Conservation (phyloP, 495 filamentous ascomycete genomes). For the Neurospora sp. region DNA sequence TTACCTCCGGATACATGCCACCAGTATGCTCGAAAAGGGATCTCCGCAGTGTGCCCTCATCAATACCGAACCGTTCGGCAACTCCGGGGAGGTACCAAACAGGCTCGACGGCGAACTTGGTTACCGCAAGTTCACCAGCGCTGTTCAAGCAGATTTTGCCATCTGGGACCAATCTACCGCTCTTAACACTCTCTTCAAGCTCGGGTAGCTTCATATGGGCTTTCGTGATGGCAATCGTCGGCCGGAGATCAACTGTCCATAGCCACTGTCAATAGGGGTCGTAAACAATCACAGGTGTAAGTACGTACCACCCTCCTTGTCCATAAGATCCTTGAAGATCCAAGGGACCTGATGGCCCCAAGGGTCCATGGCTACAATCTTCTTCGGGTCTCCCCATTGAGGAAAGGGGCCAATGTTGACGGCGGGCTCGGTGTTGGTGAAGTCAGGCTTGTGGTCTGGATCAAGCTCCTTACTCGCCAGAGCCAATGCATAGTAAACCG, state of each 20-base stretch:
- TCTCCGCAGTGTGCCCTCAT: conserved; percentile 77
- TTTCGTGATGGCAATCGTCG: conserved; percentile 87
- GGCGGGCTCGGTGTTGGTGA: conserved; percentile 89
- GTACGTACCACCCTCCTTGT: conserved; percentile 46
- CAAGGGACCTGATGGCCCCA: conserved; percentile 82
- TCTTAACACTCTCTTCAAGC: conserved; percentile 74
- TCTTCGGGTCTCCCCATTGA: conserved; percentile 82
- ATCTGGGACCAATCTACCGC: conserved; percentile 73
- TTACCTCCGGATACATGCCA: conserved; percentile 73
- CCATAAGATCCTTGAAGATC: conserved; percentile 60
- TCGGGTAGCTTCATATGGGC: conserved; percentile 97
- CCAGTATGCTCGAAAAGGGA: conserved; percentile 92
- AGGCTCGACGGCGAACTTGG: conserved; percentile 93
- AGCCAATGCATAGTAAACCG: conserved; percentile 90
- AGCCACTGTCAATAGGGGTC: conserved; percentile 3
- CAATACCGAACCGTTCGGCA: conserved; percentile 89
- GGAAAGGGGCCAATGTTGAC: conserved; percentile 79
- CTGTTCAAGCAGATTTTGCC: conserved; percentile 83
- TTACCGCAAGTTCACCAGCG: conserved; percentile 79
- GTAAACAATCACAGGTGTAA: not conserved
- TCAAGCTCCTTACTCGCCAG: conserved; percentile 84
- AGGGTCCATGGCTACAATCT: conserved; percentile 97
- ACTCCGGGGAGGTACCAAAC: conserved; percentile 95
- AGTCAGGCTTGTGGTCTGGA: conserved; percentile 74
- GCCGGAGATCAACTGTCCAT: conserved; percentile 65